Percentiles rank a stretch among this genome's conserved stretches.
These are phyloP conservation scores for Euryodendron excelsum DNA, from an alignment of 148 eudicot genomes.

Conservation along the genomic window DNA sequence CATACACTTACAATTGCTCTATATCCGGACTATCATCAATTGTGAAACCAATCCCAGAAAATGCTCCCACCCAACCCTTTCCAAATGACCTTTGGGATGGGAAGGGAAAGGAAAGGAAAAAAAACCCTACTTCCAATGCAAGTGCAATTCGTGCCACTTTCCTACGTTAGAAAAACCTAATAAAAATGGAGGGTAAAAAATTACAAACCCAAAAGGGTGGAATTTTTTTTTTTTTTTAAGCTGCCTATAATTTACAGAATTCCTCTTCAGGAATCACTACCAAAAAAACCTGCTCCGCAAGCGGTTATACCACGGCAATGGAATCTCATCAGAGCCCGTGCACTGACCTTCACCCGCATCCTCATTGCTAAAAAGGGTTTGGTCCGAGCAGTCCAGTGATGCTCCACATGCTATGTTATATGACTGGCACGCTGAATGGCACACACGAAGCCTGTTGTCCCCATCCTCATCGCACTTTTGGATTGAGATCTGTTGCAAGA, in stretches of 20 bases:
- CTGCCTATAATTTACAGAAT: constrained; percentile 59
- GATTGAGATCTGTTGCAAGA: constrained; percentile 67
- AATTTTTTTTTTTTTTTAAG: no score
- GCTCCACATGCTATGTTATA: constrained; percentile 93
- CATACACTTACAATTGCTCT: constrained; percentile 33
- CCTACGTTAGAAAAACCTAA: constrained; percentile 24
- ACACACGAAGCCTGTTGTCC: constrained; percentile 88
- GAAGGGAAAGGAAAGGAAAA: no score
- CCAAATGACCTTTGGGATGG: constrained; percentile 21
- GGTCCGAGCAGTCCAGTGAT: constrained; percentile 92
- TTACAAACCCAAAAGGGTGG: constrained; percentile 21
- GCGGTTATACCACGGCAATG: constrained; percentile 58
- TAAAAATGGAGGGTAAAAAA: constrained; percentile 23
- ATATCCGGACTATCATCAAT: constrained; percentile 55
- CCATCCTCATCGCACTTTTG: constrained; percentile 92
- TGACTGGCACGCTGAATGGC: constrained; percentile 91
- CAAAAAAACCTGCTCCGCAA: constrained; percentile 32
- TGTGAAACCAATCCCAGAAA: constrained; percentile 40
- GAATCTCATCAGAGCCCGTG: constrained; percentile 73
- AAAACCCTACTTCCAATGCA: constrained; percentile 42
- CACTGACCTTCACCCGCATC: constrained; percentile 75
- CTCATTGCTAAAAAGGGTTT: constrained; percentile 84
- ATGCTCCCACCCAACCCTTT: constrained; percentile 28
- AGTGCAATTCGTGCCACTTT: constrained; percentile 32
- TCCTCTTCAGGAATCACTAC: constrained; percentile 27